Evolutionary conservation across 2,329 filamentous ascomycete genomes (phyloP).

Genomic region (Canariomyces notabilis): DNA sequence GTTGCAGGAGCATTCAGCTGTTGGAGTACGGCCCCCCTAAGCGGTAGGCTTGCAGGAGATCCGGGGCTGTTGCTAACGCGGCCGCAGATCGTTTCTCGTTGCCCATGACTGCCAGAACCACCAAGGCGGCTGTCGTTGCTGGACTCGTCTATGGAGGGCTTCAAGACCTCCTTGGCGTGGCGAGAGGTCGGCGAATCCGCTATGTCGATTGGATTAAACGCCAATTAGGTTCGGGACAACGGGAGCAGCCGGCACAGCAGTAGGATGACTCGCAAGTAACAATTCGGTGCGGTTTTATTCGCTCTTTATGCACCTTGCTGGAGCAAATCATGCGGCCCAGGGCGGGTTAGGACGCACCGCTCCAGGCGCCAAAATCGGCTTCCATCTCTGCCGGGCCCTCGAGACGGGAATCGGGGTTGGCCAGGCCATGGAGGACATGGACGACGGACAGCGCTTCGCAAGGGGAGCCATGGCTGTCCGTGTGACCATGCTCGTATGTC

Average conservation of each 20-base stretch:
- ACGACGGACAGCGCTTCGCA: background rate
- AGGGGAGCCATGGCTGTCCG: background rate
- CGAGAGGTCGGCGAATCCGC: slow-evolving; percentile 65
- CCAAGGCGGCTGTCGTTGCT: slow-evolving; percentile 71
- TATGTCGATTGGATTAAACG: slow-evolving; percentile 63
- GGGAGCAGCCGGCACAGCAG: background rate
- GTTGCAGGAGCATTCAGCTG: slow-evolving; percentile 83
- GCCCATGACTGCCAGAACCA: slow-evolving; percentile 69
- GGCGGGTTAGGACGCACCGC: too few species aligned
- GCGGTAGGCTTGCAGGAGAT: background rate
- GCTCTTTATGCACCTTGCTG: background rate
- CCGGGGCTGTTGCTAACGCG: slow-evolving; percentile 2
- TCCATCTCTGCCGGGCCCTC: too few species aligned
- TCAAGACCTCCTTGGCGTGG: slow-evolving; percentile 68
- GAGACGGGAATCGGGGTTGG: too few species aligned
- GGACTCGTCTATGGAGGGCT: slow-evolving; percentile 74
- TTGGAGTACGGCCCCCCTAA: slow-evolving; percentile 53
- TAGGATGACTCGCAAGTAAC: background rate
- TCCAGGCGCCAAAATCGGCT: too few species aligned
- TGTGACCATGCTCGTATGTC: slow-evolving; percentile 4
- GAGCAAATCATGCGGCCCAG: too few species aligned
- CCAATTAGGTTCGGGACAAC: slow-evolving; percentile 10
- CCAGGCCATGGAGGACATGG: too few species aligned
- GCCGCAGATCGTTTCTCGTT: slow-evolving; percentile 70
- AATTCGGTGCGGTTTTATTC: background rate